Evolutionary conservation across 257 asterid species (phyloP).

Genomic region (Paulownia fortunei): DNA sequence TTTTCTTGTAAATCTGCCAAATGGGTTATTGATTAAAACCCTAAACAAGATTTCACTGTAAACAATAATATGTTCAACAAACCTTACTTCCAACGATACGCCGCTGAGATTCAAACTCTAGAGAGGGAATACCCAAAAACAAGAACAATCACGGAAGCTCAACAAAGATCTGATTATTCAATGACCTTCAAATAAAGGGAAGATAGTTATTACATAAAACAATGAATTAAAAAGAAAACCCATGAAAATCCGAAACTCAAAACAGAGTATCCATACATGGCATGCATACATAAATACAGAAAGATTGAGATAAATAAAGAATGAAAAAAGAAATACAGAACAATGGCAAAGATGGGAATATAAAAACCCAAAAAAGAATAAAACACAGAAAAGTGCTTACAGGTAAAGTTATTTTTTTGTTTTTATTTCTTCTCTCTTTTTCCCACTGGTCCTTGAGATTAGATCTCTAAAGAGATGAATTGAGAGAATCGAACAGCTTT

Average conservation of each 20-base stretch:
- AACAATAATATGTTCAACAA: neutral
- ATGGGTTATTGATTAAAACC: constrained; percentile 30
- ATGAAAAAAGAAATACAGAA: constrained; percentile 11
- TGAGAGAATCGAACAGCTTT: constrained; percentile 39
- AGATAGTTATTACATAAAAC: constrained; percentile 13
- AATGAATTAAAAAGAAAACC: constrained; percentile 14
- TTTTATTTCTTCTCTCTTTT: neutral
- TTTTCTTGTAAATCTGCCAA: constrained; percentile 22
- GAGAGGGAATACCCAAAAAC: constrained; percentile 10
- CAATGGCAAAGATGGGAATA: constrained; percentile 30
- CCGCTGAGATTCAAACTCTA: constrained; percentile 38
- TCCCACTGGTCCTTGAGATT: constrained; percentile 23
- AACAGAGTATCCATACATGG: constrained; percentile 26
- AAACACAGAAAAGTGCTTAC: constrained; percentile 43
- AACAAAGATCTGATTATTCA: constrained; percentile 46
- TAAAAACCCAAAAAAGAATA: constrained; percentile 30
- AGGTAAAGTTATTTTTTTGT: constrained; percentile 10
- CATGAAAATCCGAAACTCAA: constrained; percentile 21
- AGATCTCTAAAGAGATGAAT: constrained; percentile 42
- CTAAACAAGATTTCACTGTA: constrained; percentile 27
- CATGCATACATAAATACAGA: constrained; percentile 32
- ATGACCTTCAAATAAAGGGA: constrained; percentile 29
- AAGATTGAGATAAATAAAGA: neutral
- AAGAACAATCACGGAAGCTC: constrained; percentile 23
- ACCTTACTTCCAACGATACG: constrained; percentile 3